Percentiles rank a stretch among this genome's conserved stretches.
Conservation (phyloP, 2,329 filamentous ascomycete genomes). For the Colletotrichum trifolii region DNA sequence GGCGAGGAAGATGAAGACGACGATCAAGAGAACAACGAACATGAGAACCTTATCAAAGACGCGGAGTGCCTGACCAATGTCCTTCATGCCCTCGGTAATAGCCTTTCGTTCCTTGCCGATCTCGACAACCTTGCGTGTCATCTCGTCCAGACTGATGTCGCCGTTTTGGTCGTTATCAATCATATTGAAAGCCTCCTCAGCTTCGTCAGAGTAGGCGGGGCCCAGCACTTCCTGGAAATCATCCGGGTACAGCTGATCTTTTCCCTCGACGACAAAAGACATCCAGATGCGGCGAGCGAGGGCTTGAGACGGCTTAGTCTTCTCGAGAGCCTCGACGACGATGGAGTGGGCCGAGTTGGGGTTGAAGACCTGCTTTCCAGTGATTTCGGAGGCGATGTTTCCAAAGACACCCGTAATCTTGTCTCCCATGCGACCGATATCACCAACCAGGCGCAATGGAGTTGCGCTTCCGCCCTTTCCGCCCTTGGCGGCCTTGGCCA, state of each 20-base stretch:
- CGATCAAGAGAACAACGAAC: slow-evolving; percentile 82
- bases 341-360: slow-evolving; percentile 90
- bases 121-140: slow-evolving; percentile 87
- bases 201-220: slow-evolving; percentile 76
- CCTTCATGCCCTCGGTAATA: slow-evolving; percentile 93
- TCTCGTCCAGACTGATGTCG: slow-evolving; percentile 94
- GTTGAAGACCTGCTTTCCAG: slow-evolving; percentile 95
- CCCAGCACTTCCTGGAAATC: slow-evolving; percentile 92
- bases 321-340: slow-evolving; percentile 89
- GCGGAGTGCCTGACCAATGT: slow-evolving; percentile 93
- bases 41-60: slow-evolving; percentile 90
- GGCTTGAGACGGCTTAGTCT: slow-evolving; percentile 86
- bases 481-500: slow-evolving; percentile 63
- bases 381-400: slow-evolving; percentile 93
- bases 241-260: slow-evolving; percentile 80
- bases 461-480: slow-evolving; percentile 66
- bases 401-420: slow-evolving; percentile 95
- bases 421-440: slow-evolving; percentile 85
- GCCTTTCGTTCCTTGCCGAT: slow-evolving; percentile 88
- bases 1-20: slow-evolving; percentile 78
- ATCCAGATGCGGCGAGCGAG: slow-evolving; percentile 96
- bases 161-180: slow-evolving; percentile 92
- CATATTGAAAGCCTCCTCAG: slow-evolving; percentile 84
- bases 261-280: slow-evolving; percentile 94
- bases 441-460: slow-evolving; percentile 82